Evolutionary conservation across 352 stramenopile species (phyloP).

Genomic region (Elongisporangium prolatum): DNA sequence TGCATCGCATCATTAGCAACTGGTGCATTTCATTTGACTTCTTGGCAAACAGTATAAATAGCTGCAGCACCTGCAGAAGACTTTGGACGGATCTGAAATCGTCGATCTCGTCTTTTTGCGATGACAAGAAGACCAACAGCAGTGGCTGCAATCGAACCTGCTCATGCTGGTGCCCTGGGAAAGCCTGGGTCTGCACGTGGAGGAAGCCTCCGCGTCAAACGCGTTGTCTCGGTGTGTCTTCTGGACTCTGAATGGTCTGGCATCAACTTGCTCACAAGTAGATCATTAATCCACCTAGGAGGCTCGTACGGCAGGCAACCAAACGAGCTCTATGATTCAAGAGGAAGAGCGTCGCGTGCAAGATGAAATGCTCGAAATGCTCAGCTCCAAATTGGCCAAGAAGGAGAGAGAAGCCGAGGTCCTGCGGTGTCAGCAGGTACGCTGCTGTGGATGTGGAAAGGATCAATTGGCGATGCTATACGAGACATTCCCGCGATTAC

Average conservation of each 20-base stretch:
- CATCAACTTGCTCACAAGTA: neutral
- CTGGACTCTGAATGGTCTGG: neutral
- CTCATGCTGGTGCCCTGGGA: too few relatives aligned
- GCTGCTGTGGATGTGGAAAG: neutral
- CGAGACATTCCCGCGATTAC: neutral
- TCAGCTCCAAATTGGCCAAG: slow-evolving; percentile 51
- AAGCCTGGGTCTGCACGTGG: slow-evolving; percentile 10
- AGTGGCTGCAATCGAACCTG: neutral
- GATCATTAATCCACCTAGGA: slow-evolving; percentile 17
- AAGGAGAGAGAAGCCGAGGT: slow-evolving; percentile 60
- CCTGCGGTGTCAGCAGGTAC: slow-evolving; percentile 30
- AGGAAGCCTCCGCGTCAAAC: slow-evolving; percentile 40
- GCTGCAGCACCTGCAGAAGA: too few relatives aligned
- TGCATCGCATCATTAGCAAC: too few relatives aligned
- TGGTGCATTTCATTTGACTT: neutral
- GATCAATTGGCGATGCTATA: slow-evolving; percentile 5
- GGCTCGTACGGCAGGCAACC: slow-evolving; percentile 16
- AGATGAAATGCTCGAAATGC: slow-evolving; percentile 59
- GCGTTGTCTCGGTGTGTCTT: slow-evolving; percentile 34
- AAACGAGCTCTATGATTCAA: slow-evolving; percentile 22
- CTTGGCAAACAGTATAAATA: neutral
- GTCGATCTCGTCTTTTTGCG: neutral
- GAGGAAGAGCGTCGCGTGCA: slow-evolving; percentile 51
- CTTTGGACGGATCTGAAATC: neutral
- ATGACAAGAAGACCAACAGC: neutral